These are phyloP conservation scores for Hyphopichia buzzinii DNA, from an alignment of 1,139 yeast species.

Conservation along the genomic window DNA sequence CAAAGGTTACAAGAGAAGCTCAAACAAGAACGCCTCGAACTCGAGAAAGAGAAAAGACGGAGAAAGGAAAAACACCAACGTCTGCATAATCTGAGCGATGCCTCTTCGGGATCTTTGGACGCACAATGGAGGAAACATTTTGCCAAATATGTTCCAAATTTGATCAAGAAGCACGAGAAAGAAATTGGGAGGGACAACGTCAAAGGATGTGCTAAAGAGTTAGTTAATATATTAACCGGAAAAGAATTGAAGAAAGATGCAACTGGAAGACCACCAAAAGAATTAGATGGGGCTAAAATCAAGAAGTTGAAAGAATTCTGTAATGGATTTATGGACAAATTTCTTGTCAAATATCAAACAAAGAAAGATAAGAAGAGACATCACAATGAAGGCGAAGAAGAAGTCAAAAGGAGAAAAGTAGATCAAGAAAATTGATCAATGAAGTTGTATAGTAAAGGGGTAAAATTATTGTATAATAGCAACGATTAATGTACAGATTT, in stretches of 20 bases:
- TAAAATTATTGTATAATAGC: no score
- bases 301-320: conserved; percentile 68
- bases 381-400: not conserved
- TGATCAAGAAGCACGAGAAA: conserved; percentile 62
- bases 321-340: conserved; percentile 71
- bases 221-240: conserved; percentile 57
- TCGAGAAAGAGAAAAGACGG: conserved; percentile 7
- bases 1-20: conserved; percentile 9
- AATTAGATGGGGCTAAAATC: conserved; percentile 60
- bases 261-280: conserved; percentile 46
- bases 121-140: conserved; percentile 59
- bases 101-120: conserved; percentile 16
- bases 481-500: not conserved
- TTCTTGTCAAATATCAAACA: conserved; percentile 49
- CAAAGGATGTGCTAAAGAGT: conserved; percentile 77
- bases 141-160: conserved; percentile 78
- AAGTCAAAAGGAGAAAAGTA: not conserved
- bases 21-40: conserved; percentile 6
- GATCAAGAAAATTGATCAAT: no score
- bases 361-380: conserved; percentile 33
- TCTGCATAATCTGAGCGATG: conserved; percentile 1
- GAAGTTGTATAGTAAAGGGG: not conserved
- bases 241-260: conserved; percentile 60
- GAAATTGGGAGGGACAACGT: conserved; percentile 71
- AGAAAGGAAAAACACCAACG: conserved; percentile 9